phyloP scores from a whole-genome alignment of 164 flowering plant genomes.

The Platanus orientalis region DNA sequence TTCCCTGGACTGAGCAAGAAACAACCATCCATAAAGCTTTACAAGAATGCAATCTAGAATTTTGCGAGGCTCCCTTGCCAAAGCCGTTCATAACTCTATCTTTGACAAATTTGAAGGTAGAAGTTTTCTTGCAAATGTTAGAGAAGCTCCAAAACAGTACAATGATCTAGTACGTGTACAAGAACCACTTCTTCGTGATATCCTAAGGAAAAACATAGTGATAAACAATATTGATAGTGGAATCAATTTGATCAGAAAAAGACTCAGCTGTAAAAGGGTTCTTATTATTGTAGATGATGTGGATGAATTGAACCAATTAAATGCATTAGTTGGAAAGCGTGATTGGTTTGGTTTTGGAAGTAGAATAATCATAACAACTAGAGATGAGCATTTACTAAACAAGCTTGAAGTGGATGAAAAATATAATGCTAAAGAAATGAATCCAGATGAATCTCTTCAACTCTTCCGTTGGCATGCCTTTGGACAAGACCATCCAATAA shows the following conservation, averaged over 20 bases:
- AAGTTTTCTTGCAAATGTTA: slow-evolving; percentile 9
- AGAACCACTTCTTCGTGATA: background rate
- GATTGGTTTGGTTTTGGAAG: too few species aligned
- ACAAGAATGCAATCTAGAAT: too few species aligned
- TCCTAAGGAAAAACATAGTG: background rate
- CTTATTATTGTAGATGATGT: slow-evolving; percentile 5
- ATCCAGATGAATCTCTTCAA: background rate
- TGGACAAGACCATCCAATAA: background rate
- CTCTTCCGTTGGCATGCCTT: slow-evolving; percentile 1
- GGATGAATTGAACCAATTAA: background rate
- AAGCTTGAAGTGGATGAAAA: too few species aligned
- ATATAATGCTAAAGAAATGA: background rate
- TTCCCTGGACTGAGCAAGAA: too few species aligned
- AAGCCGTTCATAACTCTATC: too few species aligned
- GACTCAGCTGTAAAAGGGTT: background rate
- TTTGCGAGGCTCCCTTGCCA: too few species aligned
- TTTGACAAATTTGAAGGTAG: slow-evolving; percentile 2
- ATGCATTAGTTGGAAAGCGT: background rate
- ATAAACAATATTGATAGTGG: background rate
- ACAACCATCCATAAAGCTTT: too few species aligned
- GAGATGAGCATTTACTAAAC: too few species aligned
- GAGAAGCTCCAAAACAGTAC: background rate
- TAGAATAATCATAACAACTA: too few species aligned
- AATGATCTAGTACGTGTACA: background rate
- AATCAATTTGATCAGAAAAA: background rate